Conservation (phyloP, 352 stramenopile genomes). For the Globisporangium irregulare region DNA sequence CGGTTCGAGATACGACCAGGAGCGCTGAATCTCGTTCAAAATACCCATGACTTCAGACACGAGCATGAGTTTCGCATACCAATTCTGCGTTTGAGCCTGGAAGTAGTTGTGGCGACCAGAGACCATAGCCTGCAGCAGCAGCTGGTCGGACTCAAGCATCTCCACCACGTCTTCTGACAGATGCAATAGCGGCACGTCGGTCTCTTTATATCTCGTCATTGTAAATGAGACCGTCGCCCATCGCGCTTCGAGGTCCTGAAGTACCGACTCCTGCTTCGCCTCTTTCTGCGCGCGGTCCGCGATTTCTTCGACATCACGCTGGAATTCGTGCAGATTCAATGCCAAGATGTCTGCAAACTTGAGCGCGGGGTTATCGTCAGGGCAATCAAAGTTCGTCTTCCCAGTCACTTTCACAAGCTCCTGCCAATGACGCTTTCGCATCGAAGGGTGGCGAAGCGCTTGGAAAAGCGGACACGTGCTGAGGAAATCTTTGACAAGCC, state of each 20-base stretch:
- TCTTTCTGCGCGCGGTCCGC: constrained; percentile 91
- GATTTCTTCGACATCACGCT: constrained; percentile 89
- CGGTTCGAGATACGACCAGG: constrained; percentile 94
- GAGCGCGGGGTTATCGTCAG: constrained; percentile 60
- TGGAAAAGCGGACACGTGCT: constrained; percentile 80
- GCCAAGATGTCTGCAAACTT: constrained; percentile 82
- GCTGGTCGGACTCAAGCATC: constrained; percentile 93
- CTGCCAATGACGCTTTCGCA: constrained; percentile 72
- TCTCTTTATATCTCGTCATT: constrained; percentile 88
- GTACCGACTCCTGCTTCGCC: constrained; percentile 84
- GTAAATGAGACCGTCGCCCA: constrained; percentile 74
- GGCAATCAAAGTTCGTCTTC: constrained; percentile 48
- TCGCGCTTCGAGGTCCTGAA: constrained; percentile 74
- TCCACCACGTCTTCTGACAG: constrained; percentile 93
- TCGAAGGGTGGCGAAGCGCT: constrained; percentile 67
- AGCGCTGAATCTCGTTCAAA: constrained; percentile 93
- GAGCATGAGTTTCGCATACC: constrained; percentile 53
- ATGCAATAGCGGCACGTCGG: constrained; percentile 79
- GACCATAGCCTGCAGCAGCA: constrained; percentile 93
- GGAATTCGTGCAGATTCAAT: constrained; percentile 75
- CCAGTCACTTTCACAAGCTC: constrained; percentile 61
- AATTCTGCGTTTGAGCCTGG: constrained; percentile 49
- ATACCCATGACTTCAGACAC: constrained; percentile 83
- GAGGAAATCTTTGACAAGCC: constrained; percentile 70
- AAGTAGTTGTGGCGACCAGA: constrained; percentile 71